Conservation (phyloP, 2,329 filamentous ascomycete species). For the Diaporthe ilicicola region DNA sequence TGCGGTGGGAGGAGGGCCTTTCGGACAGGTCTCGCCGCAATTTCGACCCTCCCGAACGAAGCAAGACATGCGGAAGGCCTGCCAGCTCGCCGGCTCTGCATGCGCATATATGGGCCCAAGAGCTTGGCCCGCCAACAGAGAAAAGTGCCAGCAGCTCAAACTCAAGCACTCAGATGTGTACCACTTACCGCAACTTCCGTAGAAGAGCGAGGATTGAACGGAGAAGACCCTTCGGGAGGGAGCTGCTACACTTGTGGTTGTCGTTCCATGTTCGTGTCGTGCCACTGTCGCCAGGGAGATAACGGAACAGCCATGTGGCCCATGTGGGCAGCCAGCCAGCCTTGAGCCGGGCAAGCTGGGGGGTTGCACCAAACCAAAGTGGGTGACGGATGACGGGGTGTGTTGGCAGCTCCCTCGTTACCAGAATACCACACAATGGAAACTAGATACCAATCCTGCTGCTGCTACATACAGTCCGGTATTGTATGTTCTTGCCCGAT, state of each 20-base stretch:
- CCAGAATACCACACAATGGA: not conserved
- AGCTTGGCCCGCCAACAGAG: not conserved
- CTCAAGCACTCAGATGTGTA: no score
- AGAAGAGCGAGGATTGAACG: not conserved
- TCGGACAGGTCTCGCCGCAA: conserved; percentile 22
- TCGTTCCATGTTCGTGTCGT: not conserved
- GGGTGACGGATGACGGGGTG: conserved; percentile 5
- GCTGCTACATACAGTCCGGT: not conserved
- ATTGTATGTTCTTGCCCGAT: not conserved
- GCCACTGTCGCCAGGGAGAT: conserved; percentile 18
- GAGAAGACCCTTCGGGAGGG: not conserved
- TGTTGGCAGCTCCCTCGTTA: not conserved
- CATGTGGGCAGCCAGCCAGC: not conserved
- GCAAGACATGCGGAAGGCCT: conserved; percentile 1
- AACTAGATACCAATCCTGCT: not conserved
- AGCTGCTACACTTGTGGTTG: not conserved
- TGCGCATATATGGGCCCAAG: not conserved
- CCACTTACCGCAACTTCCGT: no score
- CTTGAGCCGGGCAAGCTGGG: not conserved
- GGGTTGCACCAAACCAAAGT: conserved; percentile 4
- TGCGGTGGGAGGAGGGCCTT: not conserved
- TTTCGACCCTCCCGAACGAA: not conserved
- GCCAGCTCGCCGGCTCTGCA: not conserved
- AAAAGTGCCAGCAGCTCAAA: not conserved
- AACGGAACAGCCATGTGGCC: conserved; percentile 17